Conservation (phyloP, 768 basidiomycete species). For the Boletus vinaceobasis region DNA sequence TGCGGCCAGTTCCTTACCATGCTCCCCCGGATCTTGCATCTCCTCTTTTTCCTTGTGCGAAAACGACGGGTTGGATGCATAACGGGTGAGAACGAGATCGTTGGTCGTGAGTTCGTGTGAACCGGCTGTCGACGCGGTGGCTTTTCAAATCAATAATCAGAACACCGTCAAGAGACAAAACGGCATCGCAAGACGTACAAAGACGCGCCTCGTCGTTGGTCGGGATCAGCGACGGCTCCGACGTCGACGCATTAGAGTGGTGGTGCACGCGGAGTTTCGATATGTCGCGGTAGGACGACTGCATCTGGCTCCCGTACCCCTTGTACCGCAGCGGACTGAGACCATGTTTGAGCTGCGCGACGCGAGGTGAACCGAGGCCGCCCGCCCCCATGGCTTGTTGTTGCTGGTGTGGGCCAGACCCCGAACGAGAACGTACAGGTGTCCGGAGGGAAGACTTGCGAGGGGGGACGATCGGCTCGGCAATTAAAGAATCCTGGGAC, state of each 20-base stretch:
- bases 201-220: slow-evolving; percentile 45
- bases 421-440: slow-evolving; percentile 31
- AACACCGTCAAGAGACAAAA: slow-evolving; percentile 12
- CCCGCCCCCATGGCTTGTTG: slow-evolving; percentile 16
- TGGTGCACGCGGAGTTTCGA: slow-evolving; percentile 59
- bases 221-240: slow-evolving; percentile 77
- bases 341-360: slow-evolving; percentile 34
- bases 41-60: slow-evolving; percentile 56
- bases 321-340: slow-evolving; percentile 44
- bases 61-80: slow-evolving; percentile 38
- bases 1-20: slow-evolving; percentile 69
- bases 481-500: slow-evolving; percentile 48
- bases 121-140: slow-evolving; percentile 23
- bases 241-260: slow-evolving; percentile 70
- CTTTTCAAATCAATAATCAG: slow-evolving; percentile 9
- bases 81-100: slow-evolving; percentile 45
- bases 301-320: slow-evolving; percentile 34
- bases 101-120: slow-evolving; percentile 57
- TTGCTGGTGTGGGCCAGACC: slow-evolving; percentile 21
- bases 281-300: slow-evolving; percentile 38
- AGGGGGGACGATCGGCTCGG: slow-evolving; percentile 31
- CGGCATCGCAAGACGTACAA: slow-evolving; percentile 37
- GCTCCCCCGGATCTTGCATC: slow-evolving; percentile 51
- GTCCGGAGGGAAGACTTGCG: slow-evolving; percentile 31
- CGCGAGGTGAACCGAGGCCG: slow-evolving; percentile 31